A percentile compares a stretch with the other conserved stretches of the same genome.
These are phyloP conservation scores for Ganoderma meredithae DNA, from an alignment of 1,284 basidiomycete species.

Conservation along the genomic window DNA sequence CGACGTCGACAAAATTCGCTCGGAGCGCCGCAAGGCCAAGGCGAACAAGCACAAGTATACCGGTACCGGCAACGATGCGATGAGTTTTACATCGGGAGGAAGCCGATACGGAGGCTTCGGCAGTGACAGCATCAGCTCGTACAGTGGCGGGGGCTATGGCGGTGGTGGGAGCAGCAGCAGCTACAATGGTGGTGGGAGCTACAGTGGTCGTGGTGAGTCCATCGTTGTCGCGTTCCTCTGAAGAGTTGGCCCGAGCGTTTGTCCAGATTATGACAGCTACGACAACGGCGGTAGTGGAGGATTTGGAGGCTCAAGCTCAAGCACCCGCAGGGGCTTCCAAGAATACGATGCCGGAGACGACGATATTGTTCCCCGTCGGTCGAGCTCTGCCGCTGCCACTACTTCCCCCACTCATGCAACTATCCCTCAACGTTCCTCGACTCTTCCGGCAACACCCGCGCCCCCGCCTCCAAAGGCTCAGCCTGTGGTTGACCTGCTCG, in stretches of 20 bases:
- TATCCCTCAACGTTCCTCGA: conserved; percentile 45
- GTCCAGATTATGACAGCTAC: conserved; percentile 41
- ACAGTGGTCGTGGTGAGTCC: conserved; percentile 31
- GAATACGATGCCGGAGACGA: conserved; percentile 98
- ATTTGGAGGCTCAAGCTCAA: conserved; percentile 55
- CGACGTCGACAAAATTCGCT: conserved; percentile 91
- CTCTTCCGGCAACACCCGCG: conserved; percentile 53
- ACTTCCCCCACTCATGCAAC: conserved; percentile 31
- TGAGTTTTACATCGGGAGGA: conserved; percentile 64
- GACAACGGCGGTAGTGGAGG: conserved; percentile 41
- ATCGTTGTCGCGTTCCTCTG: neutral
- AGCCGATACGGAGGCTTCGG: conserved; percentile 87
- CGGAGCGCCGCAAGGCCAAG: conserved; percentile 93
- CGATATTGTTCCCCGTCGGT: conserved; percentile 62
- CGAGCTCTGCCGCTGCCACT: conserved; percentile 44
- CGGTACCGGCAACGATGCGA: conserved; percentile 85
- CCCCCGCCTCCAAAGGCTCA: conserved; percentile 51
- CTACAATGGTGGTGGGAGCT: conserved; percentile 24
- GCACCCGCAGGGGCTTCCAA: conserved; percentile 71
- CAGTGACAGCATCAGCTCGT: conserved; percentile 60
- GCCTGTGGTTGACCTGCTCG: conserved; percentile 48
- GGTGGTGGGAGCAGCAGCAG: conserved; percentile 44
- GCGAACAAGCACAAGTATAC: conserved; percentile 92
- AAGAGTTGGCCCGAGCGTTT: conserved; percentile 18
- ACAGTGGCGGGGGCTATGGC: conserved; percentile 45